These are phyloP conservation scores for Bacidia gigantensis DNA, from an alignment of 495 filamentous ascomycete species.

Conservation along the genomic window DNA sequence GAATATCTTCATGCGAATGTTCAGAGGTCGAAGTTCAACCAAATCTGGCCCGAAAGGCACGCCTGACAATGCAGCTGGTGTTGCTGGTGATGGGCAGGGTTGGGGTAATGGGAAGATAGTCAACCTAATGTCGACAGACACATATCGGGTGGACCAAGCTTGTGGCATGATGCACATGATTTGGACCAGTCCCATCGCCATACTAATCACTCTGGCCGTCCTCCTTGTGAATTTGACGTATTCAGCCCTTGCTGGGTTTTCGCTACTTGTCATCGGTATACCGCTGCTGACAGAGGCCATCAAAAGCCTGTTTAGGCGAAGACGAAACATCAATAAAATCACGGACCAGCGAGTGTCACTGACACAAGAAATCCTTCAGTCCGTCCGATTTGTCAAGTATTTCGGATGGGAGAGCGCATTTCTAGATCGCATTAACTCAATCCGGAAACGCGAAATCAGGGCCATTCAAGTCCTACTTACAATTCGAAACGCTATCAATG, in stretches of 20 bases:
- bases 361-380: slow-evolving; percentile 84
- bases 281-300: slow-evolving; percentile 63
- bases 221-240: slow-evolving; percentile 76
- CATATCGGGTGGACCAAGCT: slow-evolving; percentile 76
- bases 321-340: slow-evolving; percentile 73
- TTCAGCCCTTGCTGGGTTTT: slow-evolving; percentile 80
- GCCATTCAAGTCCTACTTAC: slow-evolving; percentile 67
- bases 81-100: slow-evolving; percentile 55
- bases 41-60: slow-evolving; percentile 23
- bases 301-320: slow-evolving; percentile 51
- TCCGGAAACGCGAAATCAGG: slow-evolving; percentile 59
- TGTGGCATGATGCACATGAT: slow-evolving; percentile 77
- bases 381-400: slow-evolving; percentile 88
- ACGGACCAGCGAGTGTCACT: slow-evolving; percentile 83
- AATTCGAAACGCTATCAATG: slow-evolving; percentile 73
- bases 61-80: slow-evolving; percentile 26
- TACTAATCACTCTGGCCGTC: slow-evolving; percentile 62
- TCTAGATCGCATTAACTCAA: slow-evolving; percentile 55
- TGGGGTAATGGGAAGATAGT: slow-evolving; percentile 87
- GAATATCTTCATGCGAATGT: slow-evolving; percentile 28
- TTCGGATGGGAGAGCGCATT: slow-evolving; percentile 92
- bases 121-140: slow-evolving; percentile 87
- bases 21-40: slow-evolving; percentile 26
- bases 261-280: slow-evolving; percentile 60
- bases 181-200: slow-evolving; percentile 71